Base-by-base conservation (phyloP, 768 basidiomycete species). In the Kwoniella pini region DNA sequence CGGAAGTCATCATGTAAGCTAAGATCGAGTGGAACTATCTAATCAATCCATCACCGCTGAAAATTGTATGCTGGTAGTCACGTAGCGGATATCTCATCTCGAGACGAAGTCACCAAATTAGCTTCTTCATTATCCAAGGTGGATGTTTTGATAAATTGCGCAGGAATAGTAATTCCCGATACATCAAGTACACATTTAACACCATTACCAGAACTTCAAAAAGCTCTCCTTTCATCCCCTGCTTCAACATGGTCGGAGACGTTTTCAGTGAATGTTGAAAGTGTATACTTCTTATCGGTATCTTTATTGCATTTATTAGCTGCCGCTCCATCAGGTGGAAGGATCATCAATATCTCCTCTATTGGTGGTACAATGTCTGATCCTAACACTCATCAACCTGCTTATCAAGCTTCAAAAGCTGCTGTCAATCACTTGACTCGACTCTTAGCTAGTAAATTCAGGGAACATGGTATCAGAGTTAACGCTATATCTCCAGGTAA, bases 141-240 rank as follows among this genome's bases (percentile, higher is more conserved):
- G n/a, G 70, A 72, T 36, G 65, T 66, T 12, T 49, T 72, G 22
- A 63, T 72, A 60, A 72, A 72, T 38, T 67, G 68, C 48, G 70
- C 70, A 4, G 70, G 70, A 6, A 57, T 61, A 0, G 64, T 61
- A 15, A 13, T 61, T 11, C 64, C 64, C 17, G 64, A 65, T 53
- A 31, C 58, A 19, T 46, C 59, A 28, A 50, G 58, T 45, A 52
- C 59, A 2, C 64, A 65, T 54, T 43, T 65, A 5, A 57, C 64
- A 39, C 59, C 64, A 4, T 30, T 65, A 15, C 22, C 58, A 7
- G 64, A 65, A 30, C 55, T 65, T 7, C 64, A 65, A 60, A n/a
- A 54, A 21, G 53, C 58, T 11, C 19, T 65, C 7, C 56, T 66
- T 19, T 28, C 50, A 19, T 67, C 60, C 13, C 62, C 58, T 13